phyloP scores from a whole-genome alignment of 352 stramenopile genomes.

The Pythium periplocum region DNA sequence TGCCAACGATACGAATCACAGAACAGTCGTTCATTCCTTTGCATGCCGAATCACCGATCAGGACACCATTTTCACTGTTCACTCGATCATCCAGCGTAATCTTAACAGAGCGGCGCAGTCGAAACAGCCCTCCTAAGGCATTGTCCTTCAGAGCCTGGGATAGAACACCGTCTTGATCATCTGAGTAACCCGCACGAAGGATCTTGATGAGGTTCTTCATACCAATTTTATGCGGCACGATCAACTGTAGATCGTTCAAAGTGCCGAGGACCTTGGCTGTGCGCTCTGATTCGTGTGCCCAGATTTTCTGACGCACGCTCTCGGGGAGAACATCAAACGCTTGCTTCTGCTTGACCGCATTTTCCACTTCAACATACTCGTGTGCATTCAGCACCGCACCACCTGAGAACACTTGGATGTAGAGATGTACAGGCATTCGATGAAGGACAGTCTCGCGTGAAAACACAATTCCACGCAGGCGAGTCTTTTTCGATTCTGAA shows the following conservation, averaged over 20 bases:
- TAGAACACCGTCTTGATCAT: constrained; percentile 58
- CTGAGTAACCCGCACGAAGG: constrained; percentile 57
- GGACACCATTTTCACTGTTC: constrained; percentile 1
- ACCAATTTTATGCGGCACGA: constrained; percentile 76
- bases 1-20: constrained; percentile 46
- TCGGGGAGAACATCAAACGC: constrained; percentile 41
- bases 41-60: not conserved
- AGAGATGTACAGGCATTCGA: constrained; percentile 71
- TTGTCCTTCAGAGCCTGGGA: constrained; percentile 70
- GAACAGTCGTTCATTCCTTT: constrained; percentile 20
- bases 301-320: constrained; percentile 51
- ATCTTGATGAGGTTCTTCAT: constrained; percentile 77
- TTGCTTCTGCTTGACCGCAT: constrained; percentile 40
- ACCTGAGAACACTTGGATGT: constrained; percentile 76
- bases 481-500: not conserved
- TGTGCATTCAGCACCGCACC: constrained; percentile 43
- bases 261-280: constrained; percentile 70
- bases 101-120: constrained; percentile 35
- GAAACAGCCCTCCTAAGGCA: constrained; percentile 61
- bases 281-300: constrained; percentile 63
- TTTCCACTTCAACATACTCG: constrained; percentile 51
- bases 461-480: constrained; percentile 49
- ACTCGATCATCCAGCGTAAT: constrained; percentile 46
- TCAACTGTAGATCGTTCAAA: constrained; percentile 57
- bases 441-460: constrained; percentile 70